These are phyloP conservation scores for Croton setiger DNA, from an alignment of 441 rosid species.

Conservation along the genomic window DNA sequence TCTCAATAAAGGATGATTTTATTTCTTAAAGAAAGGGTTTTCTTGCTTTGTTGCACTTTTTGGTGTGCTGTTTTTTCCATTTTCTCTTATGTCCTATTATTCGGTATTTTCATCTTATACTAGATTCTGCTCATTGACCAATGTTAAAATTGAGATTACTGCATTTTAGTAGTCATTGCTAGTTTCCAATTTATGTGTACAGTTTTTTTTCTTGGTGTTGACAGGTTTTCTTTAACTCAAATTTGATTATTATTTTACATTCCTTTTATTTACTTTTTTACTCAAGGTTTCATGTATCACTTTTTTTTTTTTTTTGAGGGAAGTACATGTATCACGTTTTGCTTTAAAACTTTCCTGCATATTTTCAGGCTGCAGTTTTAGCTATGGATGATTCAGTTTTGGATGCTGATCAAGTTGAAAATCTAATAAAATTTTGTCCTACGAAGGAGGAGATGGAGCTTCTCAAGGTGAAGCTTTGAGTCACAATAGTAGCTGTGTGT, in stretches of 20 bases:
- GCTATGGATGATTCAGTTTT: conserved; percentile 90
- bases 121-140: neutral
- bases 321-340: neutral
- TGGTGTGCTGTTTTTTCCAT: neutral
- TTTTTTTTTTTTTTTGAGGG: neutral
- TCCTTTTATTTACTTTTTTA: neutral
- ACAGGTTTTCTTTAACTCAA: conserved; percentile 6
- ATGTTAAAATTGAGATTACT: neutral
- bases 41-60: neutral
- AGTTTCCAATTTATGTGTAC: neutral
- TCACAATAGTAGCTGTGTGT: neutral
- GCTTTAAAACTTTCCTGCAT: conserved; percentile 18
- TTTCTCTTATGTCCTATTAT: neutral
- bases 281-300: neutral
- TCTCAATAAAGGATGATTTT: neutral
- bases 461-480: conserved; percentile 66
- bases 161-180: neutral
- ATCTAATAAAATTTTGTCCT: conserved; percentile 95
- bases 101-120: neutral
- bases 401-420: conserved; percentile 96
- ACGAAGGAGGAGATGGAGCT: conserved; percentile 99
- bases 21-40: neutral
- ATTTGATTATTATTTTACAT: neutral
- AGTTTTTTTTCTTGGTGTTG: neutral
- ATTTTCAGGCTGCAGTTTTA: conserved; percentile 80